Percentiles rank a stretch among this genome's conserved stretches.
These are phyloP conservation scores for Penicillium sp. DNA, from an alignment of 2,329 filamentous ascomycete species.

Conservation along the genomic window DNA sequence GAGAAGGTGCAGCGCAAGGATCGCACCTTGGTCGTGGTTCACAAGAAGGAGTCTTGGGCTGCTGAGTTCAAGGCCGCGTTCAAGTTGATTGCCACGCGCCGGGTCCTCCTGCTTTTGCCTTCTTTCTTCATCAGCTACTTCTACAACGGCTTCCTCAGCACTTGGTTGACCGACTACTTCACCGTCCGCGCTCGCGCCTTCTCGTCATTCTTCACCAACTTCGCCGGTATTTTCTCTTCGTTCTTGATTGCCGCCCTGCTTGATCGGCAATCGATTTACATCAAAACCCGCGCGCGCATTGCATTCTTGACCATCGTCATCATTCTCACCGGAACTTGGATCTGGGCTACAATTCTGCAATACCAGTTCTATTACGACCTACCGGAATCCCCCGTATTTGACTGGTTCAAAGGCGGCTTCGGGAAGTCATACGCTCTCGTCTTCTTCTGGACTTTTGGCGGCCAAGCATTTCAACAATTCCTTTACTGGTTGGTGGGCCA, in stretches of 20 bases:
- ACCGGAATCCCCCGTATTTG: constrained; percentile 20
- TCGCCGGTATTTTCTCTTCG: constrained; percentile 23
- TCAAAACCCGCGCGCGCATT: constrained; percentile 24
- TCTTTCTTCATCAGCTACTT: constrained; percentile 33
- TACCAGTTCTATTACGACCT: constrained; percentile 23
- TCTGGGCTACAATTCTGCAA: constrained; percentile 24
- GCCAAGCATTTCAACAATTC: constrained; percentile 26
- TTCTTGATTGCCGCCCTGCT: constrained; percentile 22
- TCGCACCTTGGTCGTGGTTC: constrained; percentile 19
- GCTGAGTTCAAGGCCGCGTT: constrained; percentile 24
- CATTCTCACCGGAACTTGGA: constrained; percentile 23
- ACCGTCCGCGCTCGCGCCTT: constrained; percentile 25
- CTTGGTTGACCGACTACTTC: constrained; percentile 26
- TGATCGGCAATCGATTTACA: constrained; percentile 23
- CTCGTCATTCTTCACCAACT: constrained; percentile 28
- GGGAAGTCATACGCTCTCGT: constrained; percentile 23
- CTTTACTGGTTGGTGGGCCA: constrained; percentile 28
- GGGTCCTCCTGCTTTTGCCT: constrained; percentile 23
- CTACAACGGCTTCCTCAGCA: constrained; percentile 30
- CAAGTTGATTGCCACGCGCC: constrained; percentile 19
- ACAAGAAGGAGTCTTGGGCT: constrained; percentile 21
- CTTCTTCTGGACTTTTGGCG: constrained; percentile 26
- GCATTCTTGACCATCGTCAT: constrained; percentile 18
- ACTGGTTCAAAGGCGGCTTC: constrained; percentile 25
- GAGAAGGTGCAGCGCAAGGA: constrained; percentile 28